Base-by-base conservation (phyloP, 2,329 filamentous ascomycete genomes). In the Sclerotinia nivalis region DNA sequence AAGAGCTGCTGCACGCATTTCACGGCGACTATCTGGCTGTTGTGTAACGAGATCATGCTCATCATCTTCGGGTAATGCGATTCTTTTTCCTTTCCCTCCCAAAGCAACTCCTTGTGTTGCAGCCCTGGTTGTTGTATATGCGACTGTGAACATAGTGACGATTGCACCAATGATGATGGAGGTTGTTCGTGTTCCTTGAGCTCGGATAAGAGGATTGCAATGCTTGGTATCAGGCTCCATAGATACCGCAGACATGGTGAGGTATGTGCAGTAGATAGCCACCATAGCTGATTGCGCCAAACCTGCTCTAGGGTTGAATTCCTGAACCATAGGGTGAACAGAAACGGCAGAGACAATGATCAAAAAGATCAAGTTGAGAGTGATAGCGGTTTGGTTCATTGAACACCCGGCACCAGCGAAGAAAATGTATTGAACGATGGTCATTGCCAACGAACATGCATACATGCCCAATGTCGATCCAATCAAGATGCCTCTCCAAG, bases 231-330 rank as follows among this genome's bases (percentile, higher is more conserved):
- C 95, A 0, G 96, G 96, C 77, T 99, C 95, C 96, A 99, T 98
- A 69, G 93, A 97, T 1, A 99, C 96, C 37, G 96, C 96, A 2
- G 94, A 97, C 89, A 99, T 93, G 74, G 96, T 99, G 69, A 99
- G 88, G 79, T 99, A 99, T 56, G 96, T 98, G 87, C 96, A 99
- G 85, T 99, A 99, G 70, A 97, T 88, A 25, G 94, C 93, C 58
- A 99, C 96, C 88, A 98, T 97, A 72, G 96, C 95, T 55, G 94
- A 93, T 80, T 99, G 96, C n/a, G 96, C 96, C 71, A 99, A 86
- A 62, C 96, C 96, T 55, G 96, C 96, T 78, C 95, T 93, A 61
- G 94, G 89, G 80, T 99, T 99, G 79, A 90, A 90, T 77, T 94
- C 93, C 80, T 99, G 96, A 20, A 99, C 88, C 1, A 87, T 87